These are phyloP conservation scores for Pseudocercospora ulei DNA, from an alignment of 2,329 filamentous ascomycete genomes.

Conservation along the genomic window DNA sequence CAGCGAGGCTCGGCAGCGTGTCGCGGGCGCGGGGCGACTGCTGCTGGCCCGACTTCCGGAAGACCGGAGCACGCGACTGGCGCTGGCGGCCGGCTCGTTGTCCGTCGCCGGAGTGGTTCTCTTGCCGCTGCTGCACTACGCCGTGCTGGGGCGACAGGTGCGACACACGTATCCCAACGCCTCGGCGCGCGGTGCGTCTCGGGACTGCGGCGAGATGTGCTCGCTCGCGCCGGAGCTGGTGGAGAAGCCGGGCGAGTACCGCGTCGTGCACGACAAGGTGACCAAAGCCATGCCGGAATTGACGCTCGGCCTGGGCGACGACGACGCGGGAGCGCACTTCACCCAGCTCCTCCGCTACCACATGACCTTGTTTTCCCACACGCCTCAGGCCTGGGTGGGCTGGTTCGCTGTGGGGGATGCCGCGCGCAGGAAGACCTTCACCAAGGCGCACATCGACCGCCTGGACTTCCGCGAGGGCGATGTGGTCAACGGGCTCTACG, in stretches of 20 bases:
- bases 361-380: conserved; percentile 17
- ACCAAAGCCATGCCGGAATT: conserved; percentile 18
- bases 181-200: conserved; percentile 17
- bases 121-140: conserved; percentile 18
- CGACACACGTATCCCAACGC: conserved; percentile 18
- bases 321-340: conserved; percentile 17
- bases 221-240: conserved; percentile 18
- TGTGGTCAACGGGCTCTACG: conserved; percentile 21
- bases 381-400: conserved; percentile 17
- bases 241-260: conserved; percentile 18
- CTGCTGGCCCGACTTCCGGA: conserved; percentile 14
- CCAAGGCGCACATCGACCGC: conserved; percentile 18
- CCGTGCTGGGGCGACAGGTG: conserved; percentile 20
- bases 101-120: conserved; percentile 19
- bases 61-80: conserved; percentile 19
- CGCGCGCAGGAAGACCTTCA: conserved; percentile 17
- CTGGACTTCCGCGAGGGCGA: conserved; percentile 21
- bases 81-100: conserved; percentile 17
- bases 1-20: conserved; percentile 10
- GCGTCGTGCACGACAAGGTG: conserved; percentile 20
- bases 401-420: conserved; percentile 15
- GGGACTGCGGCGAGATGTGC: conserved; percentile 20
- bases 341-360: conserved; percentile 20
- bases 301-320: conserved; percentile 11
- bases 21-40: conserved; percentile 11